Percentiles rank a stretch among this genome's conserved stretches.
phyloP scores from a whole-genome alignment of 352 stramenopile species.

The Pythium folliculosum region DNA sequence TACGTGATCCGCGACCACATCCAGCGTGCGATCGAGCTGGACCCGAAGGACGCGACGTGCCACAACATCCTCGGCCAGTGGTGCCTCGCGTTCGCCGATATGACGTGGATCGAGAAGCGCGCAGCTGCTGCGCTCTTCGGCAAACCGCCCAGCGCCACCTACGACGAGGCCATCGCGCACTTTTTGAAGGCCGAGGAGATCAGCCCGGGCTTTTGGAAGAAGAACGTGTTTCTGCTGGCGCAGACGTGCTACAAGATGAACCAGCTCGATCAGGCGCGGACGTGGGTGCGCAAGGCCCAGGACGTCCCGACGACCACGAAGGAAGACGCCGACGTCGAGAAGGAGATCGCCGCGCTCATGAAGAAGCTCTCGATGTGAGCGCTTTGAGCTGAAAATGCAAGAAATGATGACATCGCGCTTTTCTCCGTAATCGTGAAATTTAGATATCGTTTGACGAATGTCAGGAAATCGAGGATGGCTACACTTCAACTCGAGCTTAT shows the following conservation, averaged over 20 bases:
- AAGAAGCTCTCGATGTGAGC: constrained; percentile 41
- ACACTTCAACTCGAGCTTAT: constrained; percentile 2
- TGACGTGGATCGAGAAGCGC: constrained; percentile 76
- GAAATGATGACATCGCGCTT: not conserved
- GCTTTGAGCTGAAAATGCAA: not conserved
- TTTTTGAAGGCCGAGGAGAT: constrained; percentile 59
- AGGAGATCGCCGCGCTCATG: constrained; percentile 42
- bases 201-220: constrained; percentile 77
- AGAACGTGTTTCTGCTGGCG: constrained; percentile 67
- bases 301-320: constrained; percentile 56
- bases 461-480: not conserved
- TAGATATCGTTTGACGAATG: not conserved
- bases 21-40: constrained; percentile 68
- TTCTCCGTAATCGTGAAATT: not conserved
- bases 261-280: constrained; percentile 26
- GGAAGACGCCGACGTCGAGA: constrained; percentile 57
- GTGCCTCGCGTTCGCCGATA: constrained; percentile 77
- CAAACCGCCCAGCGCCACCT: constrained; percentile 53
- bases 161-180: constrained; percentile 61
- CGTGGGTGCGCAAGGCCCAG: constrained; percentile 58
- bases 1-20: constrained; percentile 73
- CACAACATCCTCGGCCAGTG: constrained; percentile 78
- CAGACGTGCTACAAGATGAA: constrained; percentile 79
- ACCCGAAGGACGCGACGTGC: constrained; percentile 57
- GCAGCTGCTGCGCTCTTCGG: constrained; percentile 71